Evolutionary conservation across 768 basidiomycete genomes (phyloP).

Genomic region (Suillus brevipes): DNA sequence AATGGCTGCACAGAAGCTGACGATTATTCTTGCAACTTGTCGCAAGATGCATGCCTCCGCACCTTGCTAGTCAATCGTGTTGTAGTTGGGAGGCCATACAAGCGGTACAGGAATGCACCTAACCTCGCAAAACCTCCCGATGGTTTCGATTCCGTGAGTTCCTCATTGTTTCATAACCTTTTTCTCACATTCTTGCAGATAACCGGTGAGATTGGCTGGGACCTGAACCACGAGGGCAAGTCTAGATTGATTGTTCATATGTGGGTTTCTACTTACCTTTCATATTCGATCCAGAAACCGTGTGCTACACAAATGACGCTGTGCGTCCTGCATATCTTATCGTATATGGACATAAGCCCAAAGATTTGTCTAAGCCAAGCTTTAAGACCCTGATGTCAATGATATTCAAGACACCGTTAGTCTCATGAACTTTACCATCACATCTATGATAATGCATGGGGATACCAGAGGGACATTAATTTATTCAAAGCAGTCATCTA

Average conservation of each 20-base stretch:
- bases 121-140: slow-evolving; percentile 49
- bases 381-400: slow-evolving; percentile 29
- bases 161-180: background rate
- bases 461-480: slow-evolving; percentile 12
- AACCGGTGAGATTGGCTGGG: slow-evolving; percentile 60
- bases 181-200: slow-evolving; percentile 38
- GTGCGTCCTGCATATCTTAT: slow-evolving; percentile 66
- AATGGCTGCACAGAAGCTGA: slow-evolving; percentile 53
- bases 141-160: slow-evolving; percentile 60
- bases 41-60: slow-evolving; percentile 43
- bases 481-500: slow-evolving; percentile 18
- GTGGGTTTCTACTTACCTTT: background rate
- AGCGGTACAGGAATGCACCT: slow-evolving; percentile 49
- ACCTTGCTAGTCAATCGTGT: slow-evolving; percentile 61
- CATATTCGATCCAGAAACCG: slow-evolving; percentile 44
- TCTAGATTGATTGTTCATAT: background rate
- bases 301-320: slow-evolving; percentile 66
- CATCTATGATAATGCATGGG: background rate
- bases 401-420: slow-evolving; percentile 34
- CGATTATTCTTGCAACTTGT: slow-evolving; percentile 53
- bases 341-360: slow-evolving; percentile 48
- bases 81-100: slow-evolving; percentile 59
- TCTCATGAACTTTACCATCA: slow-evolving; percentile 16
- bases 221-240: slow-evolving; percentile 59
- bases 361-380: slow-evolving; percentile 15